Conservation (phyloP, 1,284 basidiomycete genomes). For the Crepidotus sp. region DNA sequence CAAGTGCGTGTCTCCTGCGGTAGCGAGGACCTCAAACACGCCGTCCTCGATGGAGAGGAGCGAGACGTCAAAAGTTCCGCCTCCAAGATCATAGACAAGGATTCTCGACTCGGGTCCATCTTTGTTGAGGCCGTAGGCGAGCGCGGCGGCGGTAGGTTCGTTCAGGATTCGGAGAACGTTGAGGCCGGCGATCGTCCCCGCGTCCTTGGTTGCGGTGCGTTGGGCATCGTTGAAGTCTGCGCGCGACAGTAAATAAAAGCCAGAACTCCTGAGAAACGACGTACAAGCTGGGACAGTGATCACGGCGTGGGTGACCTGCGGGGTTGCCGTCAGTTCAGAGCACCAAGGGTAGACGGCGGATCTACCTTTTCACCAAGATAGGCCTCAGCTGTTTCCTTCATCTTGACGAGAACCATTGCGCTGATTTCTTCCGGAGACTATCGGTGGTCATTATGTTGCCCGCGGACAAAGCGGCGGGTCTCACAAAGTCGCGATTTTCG, state of each 20-base stretch:
- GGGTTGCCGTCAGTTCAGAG: background rate
- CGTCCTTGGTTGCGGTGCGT: conserved; percentile 97
- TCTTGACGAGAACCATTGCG: conserved; percentile 93
- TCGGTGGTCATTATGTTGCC: background rate
- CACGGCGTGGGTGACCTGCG: conserved; percentile 83
- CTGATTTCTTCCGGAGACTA: conserved; percentile 76
- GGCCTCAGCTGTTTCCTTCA: conserved; percentile 99
- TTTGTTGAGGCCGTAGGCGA: conserved; percentile 98
- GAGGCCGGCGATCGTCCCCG: conserved; percentile 94
- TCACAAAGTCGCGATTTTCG: conserved; percentile 33
- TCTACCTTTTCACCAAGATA: conserved; percentile 79
- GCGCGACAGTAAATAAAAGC: background rate
- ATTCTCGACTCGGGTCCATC: conserved; percentile 87
- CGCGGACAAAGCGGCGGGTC: background rate
- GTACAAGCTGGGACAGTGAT: conserved; percentile 93
- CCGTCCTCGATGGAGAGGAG: conserved; percentile 96
- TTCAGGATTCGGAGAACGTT: conserved; percentile 97
- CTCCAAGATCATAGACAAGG: conserved; percentile 97
- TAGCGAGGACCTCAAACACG: conserved; percentile 92
- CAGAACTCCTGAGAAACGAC: conserved; percentile 20
- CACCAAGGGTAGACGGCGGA: background rate
- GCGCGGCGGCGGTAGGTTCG: conserved; percentile 96
- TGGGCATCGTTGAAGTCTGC: conserved; percentile 97
- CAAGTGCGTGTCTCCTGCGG: conserved; percentile 74
- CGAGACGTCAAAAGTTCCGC: conserved; percentile 98